phyloP scores from a whole-genome alignment of 768 basidiomycete genomes.

The Panaeolus cyanescens region DNA sequence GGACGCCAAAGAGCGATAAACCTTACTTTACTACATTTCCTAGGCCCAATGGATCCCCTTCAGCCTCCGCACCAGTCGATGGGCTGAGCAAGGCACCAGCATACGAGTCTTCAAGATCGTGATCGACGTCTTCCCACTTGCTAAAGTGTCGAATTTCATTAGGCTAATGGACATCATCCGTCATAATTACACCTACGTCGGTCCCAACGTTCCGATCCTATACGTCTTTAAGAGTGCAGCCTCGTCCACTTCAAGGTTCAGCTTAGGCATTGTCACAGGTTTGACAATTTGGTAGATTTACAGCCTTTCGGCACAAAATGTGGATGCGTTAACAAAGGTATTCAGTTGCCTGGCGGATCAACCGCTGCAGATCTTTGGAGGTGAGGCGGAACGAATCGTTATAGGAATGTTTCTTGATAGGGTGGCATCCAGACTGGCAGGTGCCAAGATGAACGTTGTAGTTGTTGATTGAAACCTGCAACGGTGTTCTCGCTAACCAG shows the following conservation, averaged over 20 bases:
- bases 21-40: slow-evolving; percentile 65
- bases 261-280: slow-evolving; percentile 48
- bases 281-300: not conserved
- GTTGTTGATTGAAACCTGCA: not conserved
- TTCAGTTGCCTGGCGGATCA: not conserved
- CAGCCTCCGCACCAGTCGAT: slow-evolving; percentile 52
- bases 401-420: slow-evolving; percentile 7
- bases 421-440: not conserved
- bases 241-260: slow-evolving; percentile 77
- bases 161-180: slow-evolving; percentile 3
- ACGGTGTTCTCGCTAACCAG: not conserved
- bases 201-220: slow-evolving; percentile 74
- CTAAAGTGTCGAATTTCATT: slow-evolving; percentile 39
- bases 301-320: not conserved
- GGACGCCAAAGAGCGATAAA: slow-evolving; percentile 10
- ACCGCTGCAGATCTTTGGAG: not conserved
- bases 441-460: not conserved
- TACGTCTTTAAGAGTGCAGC: slow-evolving; percentile 86
- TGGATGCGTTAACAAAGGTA: not conserved
- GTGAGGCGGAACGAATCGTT: not conserved
- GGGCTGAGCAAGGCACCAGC: slow-evolving; percentile 67
- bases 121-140: slow-evolving; percentile 89
- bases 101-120: slow-evolving; percentile 78
- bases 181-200: slow-evolving; percentile 52
- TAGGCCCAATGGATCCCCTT: slow-evolving; percentile 80